Conservation (phyloP, 768 basidiomycete genomes). For the Leccinum pellstonianum region DNA sequence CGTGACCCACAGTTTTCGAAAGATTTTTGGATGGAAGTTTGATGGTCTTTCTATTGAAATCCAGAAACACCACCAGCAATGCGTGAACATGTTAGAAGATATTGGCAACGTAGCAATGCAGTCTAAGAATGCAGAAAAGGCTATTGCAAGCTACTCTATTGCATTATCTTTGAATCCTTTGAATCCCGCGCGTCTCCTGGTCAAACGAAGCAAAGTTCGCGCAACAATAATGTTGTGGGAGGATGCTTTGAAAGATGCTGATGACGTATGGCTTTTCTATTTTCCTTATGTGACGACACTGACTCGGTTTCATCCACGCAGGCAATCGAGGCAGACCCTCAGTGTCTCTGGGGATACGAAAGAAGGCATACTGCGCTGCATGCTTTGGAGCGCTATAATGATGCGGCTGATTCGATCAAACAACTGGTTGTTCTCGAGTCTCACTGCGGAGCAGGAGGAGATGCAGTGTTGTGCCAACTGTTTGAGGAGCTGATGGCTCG, state of each 20-base stretch:
- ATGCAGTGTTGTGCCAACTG: too few relatives aligned
- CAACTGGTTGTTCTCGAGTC: too few relatives aligned
- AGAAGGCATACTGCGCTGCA: conserved; percentile 2
- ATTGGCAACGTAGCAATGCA: neutral
- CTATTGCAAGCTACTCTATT: neutral
- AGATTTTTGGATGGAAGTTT: conserved; percentile 17
- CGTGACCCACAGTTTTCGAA: neutral
- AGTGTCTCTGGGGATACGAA: neutral
- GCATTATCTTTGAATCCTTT: neutral
- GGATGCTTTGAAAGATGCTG: conserved; percentile 8
- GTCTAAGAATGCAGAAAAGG: neutral
- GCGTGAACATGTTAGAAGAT: neutral
- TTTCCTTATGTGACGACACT: neutral
- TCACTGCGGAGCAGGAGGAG: too few relatives aligned
- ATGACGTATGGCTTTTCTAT: too few relatives aligned
- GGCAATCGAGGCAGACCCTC: conserved; percentile 3
- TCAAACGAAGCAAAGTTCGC: conserved; percentile 7
- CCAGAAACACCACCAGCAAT: neutral
- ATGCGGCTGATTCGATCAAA: neutral
- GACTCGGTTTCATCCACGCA: neutral
- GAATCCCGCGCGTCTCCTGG: neutral
- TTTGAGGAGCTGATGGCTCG: too few relatives aligned
- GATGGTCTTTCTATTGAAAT: neutral
- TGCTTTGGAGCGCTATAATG: neutral
- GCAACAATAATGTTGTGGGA: neutral